Base-by-base conservation (phyloP, 1,284 basidiomycete species). In the Porodaedalea pini region DNA sequence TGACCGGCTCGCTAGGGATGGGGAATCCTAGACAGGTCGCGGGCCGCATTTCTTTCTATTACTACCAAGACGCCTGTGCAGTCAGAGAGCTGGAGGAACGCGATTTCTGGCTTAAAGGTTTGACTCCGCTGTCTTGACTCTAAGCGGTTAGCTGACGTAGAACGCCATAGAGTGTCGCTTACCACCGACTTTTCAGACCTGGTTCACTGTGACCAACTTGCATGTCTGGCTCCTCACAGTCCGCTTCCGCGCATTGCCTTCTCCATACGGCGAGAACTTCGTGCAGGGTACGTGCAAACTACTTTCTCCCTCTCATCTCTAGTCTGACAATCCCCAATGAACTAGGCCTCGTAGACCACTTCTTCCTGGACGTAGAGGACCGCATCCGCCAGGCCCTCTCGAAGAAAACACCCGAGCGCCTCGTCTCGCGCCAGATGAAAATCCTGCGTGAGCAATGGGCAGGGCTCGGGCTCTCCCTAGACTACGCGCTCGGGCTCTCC, bases 161-260 rank as follows among this genome's bases (percentile, higher is more conserved):
- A 27, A 36, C 37, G 11, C 6, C n/a, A 21, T 55, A 94, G 95
- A 87, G 63, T 98, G 93, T 68, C 78, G 80, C 51, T 78, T 99
- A 11, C 95, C 96, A 2, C 87, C 89, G 5, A 98, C 96, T 0
- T 98, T 98, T 71, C 95, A 98, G 70, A 92, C 94, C 4, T 99
- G 95, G 92, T 98, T 98, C 75, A 93, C 93, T 27, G 78, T 98
- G 54, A 94, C 94, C 44, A 94, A 96, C 62, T 78, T 98, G 39
- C 95, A 99, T 72, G 78, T 98, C 56, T 94, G 95, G 85, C 78
- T 98, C 58, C 83, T 98, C 49, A 87, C 88, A 6, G 88, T 92
- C 47, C 90, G 96, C 19, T 80, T 98, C 25, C 90, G 96, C 11
- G 85, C 92, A 0, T 83, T 99, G 4, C 90, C 91, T 1, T 66